These are phyloP conservation scores for Kernera saxatilis DNA, from an alignment of 345 rosid genomes.

Conservation along the genomic window DNA sequence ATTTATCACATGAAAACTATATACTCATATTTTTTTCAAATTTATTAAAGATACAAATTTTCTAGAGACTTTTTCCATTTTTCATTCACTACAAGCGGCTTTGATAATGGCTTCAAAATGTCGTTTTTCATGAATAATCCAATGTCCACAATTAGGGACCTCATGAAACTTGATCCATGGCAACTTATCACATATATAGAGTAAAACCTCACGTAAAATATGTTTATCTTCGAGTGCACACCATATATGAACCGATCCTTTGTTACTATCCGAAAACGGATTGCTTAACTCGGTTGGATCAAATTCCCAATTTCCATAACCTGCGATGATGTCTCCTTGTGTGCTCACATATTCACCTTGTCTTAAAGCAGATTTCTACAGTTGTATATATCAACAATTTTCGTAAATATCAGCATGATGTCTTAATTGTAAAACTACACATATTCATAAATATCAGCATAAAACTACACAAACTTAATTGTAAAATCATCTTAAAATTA, in stretches of 20 bases:
- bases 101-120: constrained; percentile 24
- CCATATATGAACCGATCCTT: constrained; percentile 69
- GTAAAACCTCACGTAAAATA: constrained; percentile 39
- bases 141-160: constrained; percentile 57
- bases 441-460: background rate
- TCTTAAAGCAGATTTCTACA: constrained; percentile 46
- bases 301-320: constrained; percentile 69
- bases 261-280: constrained; percentile 45
- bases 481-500: too few relatives aligned
- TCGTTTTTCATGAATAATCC: constrained; percentile 30
- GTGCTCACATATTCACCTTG: constrained; percentile 65
- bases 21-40: too few relatives aligned
- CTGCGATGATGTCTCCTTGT: constrained; percentile 46
- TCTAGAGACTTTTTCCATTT: too few relatives aligned
- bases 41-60: too few relatives aligned
- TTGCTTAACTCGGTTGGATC: constrained; percentile 54
- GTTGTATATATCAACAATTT: background rate
- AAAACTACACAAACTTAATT: background rate
- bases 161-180: constrained; percentile 74
- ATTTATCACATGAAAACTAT: too few relatives aligned
- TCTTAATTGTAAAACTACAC: too few relatives aligned
- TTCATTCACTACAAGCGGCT: constrained; percentile 14
- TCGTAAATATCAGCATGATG: too few relatives aligned
- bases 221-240: constrained; percentile 59
- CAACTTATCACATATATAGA: constrained; percentile 47